Evolutionary conservation across 2,329 filamentous ascomycete species (phyloP).

Genomic region (Verticillium longisporum): DNA sequence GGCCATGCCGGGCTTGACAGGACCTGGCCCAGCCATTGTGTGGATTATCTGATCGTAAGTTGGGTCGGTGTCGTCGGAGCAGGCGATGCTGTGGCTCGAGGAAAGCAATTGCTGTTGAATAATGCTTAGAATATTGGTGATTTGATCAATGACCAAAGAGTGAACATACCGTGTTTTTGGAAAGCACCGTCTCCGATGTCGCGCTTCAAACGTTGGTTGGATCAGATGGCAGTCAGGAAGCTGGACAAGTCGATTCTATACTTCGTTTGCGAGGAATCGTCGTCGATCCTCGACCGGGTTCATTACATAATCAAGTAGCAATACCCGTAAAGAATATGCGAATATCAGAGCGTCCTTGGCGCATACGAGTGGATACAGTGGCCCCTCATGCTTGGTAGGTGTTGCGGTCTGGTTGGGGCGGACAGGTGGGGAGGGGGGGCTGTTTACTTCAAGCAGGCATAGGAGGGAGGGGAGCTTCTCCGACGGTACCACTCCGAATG

Average conservation of each 20-base stretch:
- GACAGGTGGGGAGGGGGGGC: too few relatives aligned
- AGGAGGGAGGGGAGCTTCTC: neutral
- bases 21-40: conserved; percentile 14
- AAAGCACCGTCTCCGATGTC: neutral
- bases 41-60: neutral
- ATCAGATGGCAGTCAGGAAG: too few relatives aligned
- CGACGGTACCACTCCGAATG: neutral
- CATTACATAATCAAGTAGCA: neutral
- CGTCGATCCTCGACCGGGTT: neutral
- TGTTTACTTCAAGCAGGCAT: neutral
- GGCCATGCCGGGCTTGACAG: conserved; percentile 16
- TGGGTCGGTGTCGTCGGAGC: conserved; percentile 2
- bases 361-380: too few relatives aligned
- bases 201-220: neutral
- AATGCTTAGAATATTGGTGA: too few relatives aligned
- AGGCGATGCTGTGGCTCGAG: neutral
- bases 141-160: too few relatives aligned
- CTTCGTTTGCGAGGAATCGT: neutral
- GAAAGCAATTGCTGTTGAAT: neutral
- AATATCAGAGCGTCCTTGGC: too few relatives aligned
- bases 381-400: too few relatives aligned
- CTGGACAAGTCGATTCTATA: neutral
- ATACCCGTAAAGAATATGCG: too few relatives aligned
- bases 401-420: too few relatives aligned
- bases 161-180: neutral